A percentile compares a stretch with the other conserved stretches of the same genome.
These are phyloP conservation scores for Aspergillus neotritici DNA, from an alignment of 2,329 filamentous ascomycete genomes.

Conservation along the genomic window DNA sequence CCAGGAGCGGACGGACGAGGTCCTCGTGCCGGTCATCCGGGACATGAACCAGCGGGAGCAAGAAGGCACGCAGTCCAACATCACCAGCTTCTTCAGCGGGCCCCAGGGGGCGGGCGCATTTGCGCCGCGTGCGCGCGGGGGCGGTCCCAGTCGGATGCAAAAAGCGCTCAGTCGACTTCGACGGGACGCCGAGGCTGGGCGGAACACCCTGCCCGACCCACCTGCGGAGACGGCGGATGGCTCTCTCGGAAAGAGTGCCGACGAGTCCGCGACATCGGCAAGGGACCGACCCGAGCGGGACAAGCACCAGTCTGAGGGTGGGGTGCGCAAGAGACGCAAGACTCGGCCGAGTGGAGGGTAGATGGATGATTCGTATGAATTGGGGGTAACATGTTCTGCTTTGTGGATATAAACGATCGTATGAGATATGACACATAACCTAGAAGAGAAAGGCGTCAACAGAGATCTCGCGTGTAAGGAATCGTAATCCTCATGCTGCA, in stretches of 20 bases:
- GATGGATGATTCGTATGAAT: too few species aligned
- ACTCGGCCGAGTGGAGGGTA: slow-evolving; percentile 8
- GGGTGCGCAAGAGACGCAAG: slow-evolving; percentile 23
- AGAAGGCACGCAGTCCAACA: slow-evolving; percentile 93
- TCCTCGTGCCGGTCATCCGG: slow-evolving; percentile 87
- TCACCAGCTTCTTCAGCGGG: slow-evolving; percentile 86
- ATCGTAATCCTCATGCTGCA: too few species aligned
- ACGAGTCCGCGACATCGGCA: slow-evolving; percentile 1
- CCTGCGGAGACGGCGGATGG: not conserved
- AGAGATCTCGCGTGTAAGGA: too few species aligned
- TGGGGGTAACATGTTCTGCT: too few species aligned
- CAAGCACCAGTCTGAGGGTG: slow-evolving; percentile 9
- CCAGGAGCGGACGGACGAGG: slow-evolving; percentile 87
- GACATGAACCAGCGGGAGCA: slow-evolving; percentile 87
- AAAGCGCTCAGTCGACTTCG: slow-evolving; percentile 66
- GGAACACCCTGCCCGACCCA: slow-evolving; percentile 6
- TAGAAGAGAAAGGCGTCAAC: too few species aligned
- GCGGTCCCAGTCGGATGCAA: slow-evolving; percentile 66
- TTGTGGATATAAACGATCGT: too few species aligned
- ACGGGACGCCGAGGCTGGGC: slow-evolving; percentile 42
- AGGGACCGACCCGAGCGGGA: slow-evolving; percentile 14
- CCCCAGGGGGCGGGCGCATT: slow-evolving; percentile 55
- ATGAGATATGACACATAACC: too few species aligned
- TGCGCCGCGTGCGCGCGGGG: slow-evolving; percentile 60
- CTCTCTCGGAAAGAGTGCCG: slow-evolving; percentile 1